Evolutionary conservation across 148 eudicot genomes (phyloP).

Genomic region (Spergularia bocconei): DNA sequence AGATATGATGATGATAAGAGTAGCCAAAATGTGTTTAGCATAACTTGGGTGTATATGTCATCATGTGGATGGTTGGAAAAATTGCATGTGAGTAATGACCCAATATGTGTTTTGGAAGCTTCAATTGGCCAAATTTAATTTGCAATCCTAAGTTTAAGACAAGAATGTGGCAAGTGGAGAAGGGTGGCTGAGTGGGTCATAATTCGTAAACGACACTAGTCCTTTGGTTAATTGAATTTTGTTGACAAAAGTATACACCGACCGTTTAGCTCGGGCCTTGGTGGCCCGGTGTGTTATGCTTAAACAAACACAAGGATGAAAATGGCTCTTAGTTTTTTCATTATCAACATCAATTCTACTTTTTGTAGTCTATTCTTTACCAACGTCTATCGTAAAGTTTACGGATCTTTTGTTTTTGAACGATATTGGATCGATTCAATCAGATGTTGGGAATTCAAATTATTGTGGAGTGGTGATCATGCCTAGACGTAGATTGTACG

Average conservation of each 20-base stretch:
- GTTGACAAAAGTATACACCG: constrained; percentile 18
- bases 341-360: background rate
- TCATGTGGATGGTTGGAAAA: constrained; percentile 22
- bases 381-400: too few relatives aligned
- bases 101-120: background rate
- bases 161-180: background rate
- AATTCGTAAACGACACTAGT: constrained; percentile 6
- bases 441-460: too few relatives aligned
- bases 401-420: too few relatives aligned
- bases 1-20: background rate
- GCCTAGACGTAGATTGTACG: too few relatives aligned
- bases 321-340: background rate
- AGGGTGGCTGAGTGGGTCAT: background rate
- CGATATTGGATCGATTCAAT: too few relatives aligned
- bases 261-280: background rate
- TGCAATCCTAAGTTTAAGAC: background rate
- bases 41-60: background rate
- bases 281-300: background rate
- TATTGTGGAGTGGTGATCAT: too few relatives aligned
- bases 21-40: background rate
- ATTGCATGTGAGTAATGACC: constrained; percentile 19
- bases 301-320: background rate
- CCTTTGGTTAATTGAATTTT: background rate
- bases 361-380: background rate
- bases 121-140: background rate